Base-by-base conservation (phyloP, 805 yeast genomes). In the Spathaspora girioi region DNA sequence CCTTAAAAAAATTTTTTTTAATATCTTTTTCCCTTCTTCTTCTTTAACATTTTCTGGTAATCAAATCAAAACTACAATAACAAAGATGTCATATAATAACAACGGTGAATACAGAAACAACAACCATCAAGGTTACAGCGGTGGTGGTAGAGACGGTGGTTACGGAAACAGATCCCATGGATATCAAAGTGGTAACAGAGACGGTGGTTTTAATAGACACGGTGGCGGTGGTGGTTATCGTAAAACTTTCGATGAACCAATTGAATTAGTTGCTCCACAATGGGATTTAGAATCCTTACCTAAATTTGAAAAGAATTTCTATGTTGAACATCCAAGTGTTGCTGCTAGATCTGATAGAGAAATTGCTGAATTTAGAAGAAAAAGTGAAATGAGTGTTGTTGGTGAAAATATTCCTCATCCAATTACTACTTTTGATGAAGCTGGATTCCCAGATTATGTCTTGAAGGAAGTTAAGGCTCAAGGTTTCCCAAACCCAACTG, bases 361-460 rank as follows among this genome's bases (percentile, higher is more conserved):
- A 53, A 80, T 94, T 59, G 70, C 66, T 26, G 78, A 74, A 45
- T 94, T 92, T 79, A 86, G 99, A 79, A 79, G 79, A 54, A 84
- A 84, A 62, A 78, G 86, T 69, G 93, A 90, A 65, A 94, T 94
- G 98, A 84, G 86, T 54, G 80, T 88, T 56, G 68, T 74, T 54
- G 99, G 99, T 62, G 67, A 75, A 46, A 87, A 91, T 59, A 89
- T 94, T 62, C 98, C 98, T 62, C 87, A 91, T 75, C 99, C 99
- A 63, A 87, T 94, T 65, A 85, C 93, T 60, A 63, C 81, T 47
- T 94, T 94, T 62, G 97, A 94, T 59, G 98, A 94, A 78, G 97
- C 97, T 66, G 97, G 97, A 46, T 93, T 94, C 82, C 99, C 99
- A 59, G 88, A 84, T 62, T 92, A 93, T 69, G 97, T 93, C 44